Evolutionary conservation across 345 rosid species (phyloP).

Genomic region (Hibiscus syriacus): DNA sequence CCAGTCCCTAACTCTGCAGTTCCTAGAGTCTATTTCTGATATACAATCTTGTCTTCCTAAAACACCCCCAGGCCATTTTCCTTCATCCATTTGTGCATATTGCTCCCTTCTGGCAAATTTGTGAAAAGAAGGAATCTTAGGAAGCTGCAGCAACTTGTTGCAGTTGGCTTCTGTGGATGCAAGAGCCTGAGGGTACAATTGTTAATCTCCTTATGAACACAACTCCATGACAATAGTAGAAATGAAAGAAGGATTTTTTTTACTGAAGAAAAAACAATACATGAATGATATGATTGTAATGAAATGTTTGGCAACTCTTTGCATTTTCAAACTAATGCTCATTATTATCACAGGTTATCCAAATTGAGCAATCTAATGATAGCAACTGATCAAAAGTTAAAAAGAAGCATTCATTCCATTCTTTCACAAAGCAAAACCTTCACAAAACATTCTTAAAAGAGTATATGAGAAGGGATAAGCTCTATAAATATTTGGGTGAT

Average conservation of each 20-base stretch:
- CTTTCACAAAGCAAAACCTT: background rate
- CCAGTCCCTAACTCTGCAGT: conserved; percentile 99
- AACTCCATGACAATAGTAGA: background rate
- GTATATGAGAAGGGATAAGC: background rate
- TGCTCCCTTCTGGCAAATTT: conserved; percentile 95
- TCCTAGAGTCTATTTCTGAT: conserved; percentile 98
- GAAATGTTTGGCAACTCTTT: background rate
- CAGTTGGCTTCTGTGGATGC: conserved; percentile 64
- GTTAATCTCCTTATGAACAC: background rate
- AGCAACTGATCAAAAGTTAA: background rate
- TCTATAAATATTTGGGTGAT: background rate
- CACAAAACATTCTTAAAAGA: background rate
- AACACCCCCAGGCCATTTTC: conserved; percentile 79
- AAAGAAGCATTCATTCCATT: background rate
- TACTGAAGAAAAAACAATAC: background rate
- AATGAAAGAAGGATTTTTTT: background rate
- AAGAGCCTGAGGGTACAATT: conserved; percentile 54
- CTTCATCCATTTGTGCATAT: conserved; percentile 75
- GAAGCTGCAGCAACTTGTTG: conserved; percentile 61
- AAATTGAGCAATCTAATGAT: background rate
- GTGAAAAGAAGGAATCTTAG: conserved; percentile 96
- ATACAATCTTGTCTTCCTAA: conserved; percentile 88
- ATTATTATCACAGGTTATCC: background rate
- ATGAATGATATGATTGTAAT: background rate
- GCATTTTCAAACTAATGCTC: background rate